Evolutionary conservation across 805 yeast species (phyloP).

Genomic region (Candida tibetensis): DNA sequence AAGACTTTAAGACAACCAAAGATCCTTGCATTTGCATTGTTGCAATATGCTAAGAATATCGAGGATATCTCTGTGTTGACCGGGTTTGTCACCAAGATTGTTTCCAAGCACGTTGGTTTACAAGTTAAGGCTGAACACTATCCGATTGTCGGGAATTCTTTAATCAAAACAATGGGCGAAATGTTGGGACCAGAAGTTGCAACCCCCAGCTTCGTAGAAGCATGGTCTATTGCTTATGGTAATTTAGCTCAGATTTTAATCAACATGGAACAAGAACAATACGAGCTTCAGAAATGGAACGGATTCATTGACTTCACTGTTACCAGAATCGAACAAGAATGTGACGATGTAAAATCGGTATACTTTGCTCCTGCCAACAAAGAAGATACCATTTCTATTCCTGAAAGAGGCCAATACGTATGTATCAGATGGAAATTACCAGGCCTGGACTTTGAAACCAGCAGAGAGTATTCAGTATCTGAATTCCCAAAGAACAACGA

Average conservation of each 20-base stretch:
- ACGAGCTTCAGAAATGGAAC: slow-evolving; percentile 48
- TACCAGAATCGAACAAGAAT: slow-evolving; percentile 40
- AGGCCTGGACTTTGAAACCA: slow-evolving; percentile 39
- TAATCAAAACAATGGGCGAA: slow-evolving; percentile 53
- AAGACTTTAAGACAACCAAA: slow-evolving; percentile 53
- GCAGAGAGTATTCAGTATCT: slow-evolving; percentile 62
- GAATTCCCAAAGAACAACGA: slow-evolving; percentile 32
- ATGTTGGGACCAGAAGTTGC: slow-evolving; percentile 58
- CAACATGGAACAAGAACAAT: slow-evolving; percentile 48
- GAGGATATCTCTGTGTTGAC: slow-evolving; percentile 54
- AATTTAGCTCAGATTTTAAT: slow-evolving; percentile 62
- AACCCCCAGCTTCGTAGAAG: slow-evolving; percentile 53
- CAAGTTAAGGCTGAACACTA: slow-evolving; percentile 64
- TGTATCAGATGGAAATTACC: slow-evolving; percentile 32
- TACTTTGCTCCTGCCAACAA: slow-evolving; percentile 41
- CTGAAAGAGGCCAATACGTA: slow-evolving; percentile 48
- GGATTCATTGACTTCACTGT: slow-evolving; percentile 56
- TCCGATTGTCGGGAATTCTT: slow-evolving; percentile 57
- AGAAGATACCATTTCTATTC: slow-evolving; percentile 26
- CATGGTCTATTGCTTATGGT: slow-evolving; percentile 67
- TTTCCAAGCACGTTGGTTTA: slow-evolving; percentile 63
- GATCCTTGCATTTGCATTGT: slow-evolving; percentile 59
- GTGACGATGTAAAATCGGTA: slow-evolving; percentile 48
- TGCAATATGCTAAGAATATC: slow-evolving; percentile 61
- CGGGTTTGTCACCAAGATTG: slow-evolving; percentile 57